Conservation (phyloP, 768 basidiomycete species). For the Trametes gibbosa region DNA sequence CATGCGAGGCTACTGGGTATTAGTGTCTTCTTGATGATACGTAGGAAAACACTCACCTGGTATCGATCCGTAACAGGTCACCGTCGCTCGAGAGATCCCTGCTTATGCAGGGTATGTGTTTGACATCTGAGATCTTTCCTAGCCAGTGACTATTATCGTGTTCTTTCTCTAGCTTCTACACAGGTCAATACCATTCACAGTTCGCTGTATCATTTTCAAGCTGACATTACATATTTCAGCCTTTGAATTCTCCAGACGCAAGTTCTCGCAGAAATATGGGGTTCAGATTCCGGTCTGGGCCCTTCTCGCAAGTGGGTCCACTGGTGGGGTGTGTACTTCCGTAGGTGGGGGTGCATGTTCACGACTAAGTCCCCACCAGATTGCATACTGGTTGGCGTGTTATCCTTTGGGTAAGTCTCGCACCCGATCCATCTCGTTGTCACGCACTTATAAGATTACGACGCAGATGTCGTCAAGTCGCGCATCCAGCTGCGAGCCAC, state of each 20-base stretch:
- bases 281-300: constrained; percentile 80
- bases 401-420: constrained; percentile 70
- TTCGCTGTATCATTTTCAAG: too few species aligned
- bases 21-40: neutral
- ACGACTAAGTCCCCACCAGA: constrained; percentile 34
- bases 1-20: constrained; percentile 97
- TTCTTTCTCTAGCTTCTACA: constrained; percentile 56
- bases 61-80: constrained; percentile 51
- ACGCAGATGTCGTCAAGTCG: constrained; percentile 84
- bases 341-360: too few species aligned
- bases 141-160: neutral
- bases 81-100: constrained; percentile 90
- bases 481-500: constrained; percentile 75
- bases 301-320: constrained; percentile 76
- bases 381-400: constrained; percentile 92
- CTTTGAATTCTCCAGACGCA: constrained; percentile 87
- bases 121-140: neutral
- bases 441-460: neutral
- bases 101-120: constrained; percentile 83
- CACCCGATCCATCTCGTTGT: neutral
- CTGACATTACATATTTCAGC: constrained; percentile 38
- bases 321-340: constrained; percentile 62
- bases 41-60: neutral
- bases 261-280: constrained; percentile 63
- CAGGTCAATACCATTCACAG: too few species aligned